phyloP scores from a whole-genome alignment of 129 eudicot genomes.

The Kitagawia praeruptora region DNA sequence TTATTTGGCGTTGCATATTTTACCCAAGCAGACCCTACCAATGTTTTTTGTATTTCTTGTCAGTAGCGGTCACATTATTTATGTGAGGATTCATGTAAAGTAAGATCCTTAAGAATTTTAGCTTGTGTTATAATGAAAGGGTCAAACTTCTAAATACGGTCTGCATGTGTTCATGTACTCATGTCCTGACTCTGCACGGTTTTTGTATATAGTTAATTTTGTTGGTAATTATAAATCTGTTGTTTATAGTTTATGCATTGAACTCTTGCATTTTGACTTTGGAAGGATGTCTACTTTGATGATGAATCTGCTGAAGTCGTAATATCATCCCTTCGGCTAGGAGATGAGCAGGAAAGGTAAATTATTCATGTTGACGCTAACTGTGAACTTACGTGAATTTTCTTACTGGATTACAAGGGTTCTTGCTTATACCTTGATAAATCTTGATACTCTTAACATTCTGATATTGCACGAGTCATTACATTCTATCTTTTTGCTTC shows the following conservation, averaged over 20 bases:
- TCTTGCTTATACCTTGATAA: background rate
- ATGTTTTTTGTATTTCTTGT: background rate
- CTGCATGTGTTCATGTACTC: background rate
- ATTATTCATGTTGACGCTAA: background rate
- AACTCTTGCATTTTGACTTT: background rate
- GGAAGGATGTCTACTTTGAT: constrained; percentile 88
- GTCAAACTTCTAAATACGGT: background rate
- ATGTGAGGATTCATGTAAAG: background rate
- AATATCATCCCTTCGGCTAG: constrained; percentile 76
- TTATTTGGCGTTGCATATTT: too few species aligned
- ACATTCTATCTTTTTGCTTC: constrained; percentile 4
- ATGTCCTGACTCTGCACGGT: background rate
- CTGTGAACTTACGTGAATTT: background rate
- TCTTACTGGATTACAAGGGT: background rate
- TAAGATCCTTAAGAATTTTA: background rate
- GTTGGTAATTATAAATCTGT: background rate
- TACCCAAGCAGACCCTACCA: background rate
- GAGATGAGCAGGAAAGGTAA: constrained; percentile 79
- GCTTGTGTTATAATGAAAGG: background rate
- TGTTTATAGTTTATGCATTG: background rate
- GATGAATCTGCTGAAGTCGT: constrained; percentile 97
- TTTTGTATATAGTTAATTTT: background rate
- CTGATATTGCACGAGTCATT: background rate
- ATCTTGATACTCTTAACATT: background rate
- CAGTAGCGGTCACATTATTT: background rate